phyloP scores from a whole-genome alignment of 1,284 basidiomycete species.

The Ceratorhiza oryzae-sativae region DNA sequence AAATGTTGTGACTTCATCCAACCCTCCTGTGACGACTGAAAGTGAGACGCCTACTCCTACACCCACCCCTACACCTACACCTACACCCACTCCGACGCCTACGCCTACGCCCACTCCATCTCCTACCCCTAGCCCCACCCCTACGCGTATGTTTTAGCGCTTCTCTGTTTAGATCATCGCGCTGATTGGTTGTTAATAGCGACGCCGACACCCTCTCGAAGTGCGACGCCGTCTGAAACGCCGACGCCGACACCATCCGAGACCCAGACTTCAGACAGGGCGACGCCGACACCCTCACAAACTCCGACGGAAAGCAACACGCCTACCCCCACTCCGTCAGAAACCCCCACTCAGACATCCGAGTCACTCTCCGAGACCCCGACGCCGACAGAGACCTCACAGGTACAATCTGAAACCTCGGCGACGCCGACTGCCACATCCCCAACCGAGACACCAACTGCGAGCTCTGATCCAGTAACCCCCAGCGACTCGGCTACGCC shows the following conservation, averaged over 20 bases:
- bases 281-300: background rate
- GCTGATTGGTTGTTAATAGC: background rate
- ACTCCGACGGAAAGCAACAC: background rate
- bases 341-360: background rate
- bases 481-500: background rate
- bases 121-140: background rate
- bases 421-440: background rate
- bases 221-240: background rate
- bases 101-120: background rate
- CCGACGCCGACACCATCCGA: background rate
- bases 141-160: background rate
- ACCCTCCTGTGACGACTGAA: conserved; percentile 10
- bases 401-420: background rate
- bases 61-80: background rate
- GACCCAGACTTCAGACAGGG: conserved; percentile 1
- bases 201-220: background rate
- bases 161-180: background rate
- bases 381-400: background rate
- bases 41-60: conserved; percentile 17
- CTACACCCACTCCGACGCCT: conserved; percentile 15
- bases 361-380: background rate
- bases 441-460: background rate
- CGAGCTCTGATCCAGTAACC: background rate
- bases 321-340: background rate
- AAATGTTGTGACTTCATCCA: conserved; percentile 2